Base-by-base conservation (phyloP, 192 early-diverging fungal species). In the Gonapodya prolifera region DNA sequence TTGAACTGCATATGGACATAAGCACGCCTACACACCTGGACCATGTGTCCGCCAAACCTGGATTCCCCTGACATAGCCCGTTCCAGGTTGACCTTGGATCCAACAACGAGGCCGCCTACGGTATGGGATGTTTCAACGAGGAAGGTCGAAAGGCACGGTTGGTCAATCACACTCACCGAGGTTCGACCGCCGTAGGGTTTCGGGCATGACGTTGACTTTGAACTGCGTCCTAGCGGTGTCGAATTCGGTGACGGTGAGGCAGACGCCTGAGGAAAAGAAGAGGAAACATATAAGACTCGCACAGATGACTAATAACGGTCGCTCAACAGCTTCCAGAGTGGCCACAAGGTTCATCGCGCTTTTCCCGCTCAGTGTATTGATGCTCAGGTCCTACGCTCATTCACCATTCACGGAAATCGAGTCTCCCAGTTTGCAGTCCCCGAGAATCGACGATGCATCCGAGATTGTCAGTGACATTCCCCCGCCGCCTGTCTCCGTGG, bases 171-270 rank as follows among this genome's bases (percentile, higher is more conserved):
- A 0, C 81, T 79, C 83, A 88, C 95, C 95, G 0, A 98, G 85
- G 85, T 95, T 98, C 0, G 98, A 96, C 80, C 93, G 91, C 79
- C 93, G 88, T 1, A 97, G 86, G 2, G 95, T 97, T 84, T 98
- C 98, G 2, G 96, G 96, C 23, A 96, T 91, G 28, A 97, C 82
- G 17, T 94, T 94, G 31, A 97, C 93, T 80, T 97, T 98, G 87
- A 98, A 98, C 23, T 75, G 83, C 8, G 61, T 78, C 34, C 80
- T 45, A 61, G 88, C 87, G 28, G 79, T 80, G 70, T 92, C 86
- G 81, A 97, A 97, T 81, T 95, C 96, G 32, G 96, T 99, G 2
- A 98, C 96, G 0, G 98, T 99, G 77, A 99, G 84, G 83, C 98
- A 99, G 32, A 94, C 91, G 8, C 94, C 94, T 94, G 71, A 32